Evolutionary conservation across 2,329 filamentous ascomycete genomes (phyloP).

Genomic region (Paracamarosporium sp.): DNA sequence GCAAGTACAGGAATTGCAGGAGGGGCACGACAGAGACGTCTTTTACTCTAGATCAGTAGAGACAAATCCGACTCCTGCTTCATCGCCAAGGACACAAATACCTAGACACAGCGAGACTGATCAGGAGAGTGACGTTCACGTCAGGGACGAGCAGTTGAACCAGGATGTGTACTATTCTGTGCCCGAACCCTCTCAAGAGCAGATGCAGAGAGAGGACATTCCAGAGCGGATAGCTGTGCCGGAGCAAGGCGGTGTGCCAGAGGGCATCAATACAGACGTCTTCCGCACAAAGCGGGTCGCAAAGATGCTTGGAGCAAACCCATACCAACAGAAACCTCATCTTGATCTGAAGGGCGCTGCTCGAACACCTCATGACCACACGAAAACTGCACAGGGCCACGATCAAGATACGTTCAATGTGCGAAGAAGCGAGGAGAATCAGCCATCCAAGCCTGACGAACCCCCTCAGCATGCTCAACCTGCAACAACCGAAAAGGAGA

Average conservation of each 20-base stretch:
- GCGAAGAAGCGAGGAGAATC: constrained; percentile 21
- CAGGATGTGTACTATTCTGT: constrained; percentile 61
- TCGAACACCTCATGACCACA: constrained; percentile 46
- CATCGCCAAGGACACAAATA: constrained; percentile 62
- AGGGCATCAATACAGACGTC: constrained; percentile 66
- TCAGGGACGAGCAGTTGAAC: constrained; percentile 56
- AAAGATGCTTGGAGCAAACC: constrained; percentile 59
- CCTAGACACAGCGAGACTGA: constrained; percentile 58
- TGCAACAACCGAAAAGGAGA: constrained; percentile 40
- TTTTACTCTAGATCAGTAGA: constrained; percentile 61
- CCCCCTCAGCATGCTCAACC: constrained; percentile 12
- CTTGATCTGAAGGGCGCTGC: constrained; percentile 42
- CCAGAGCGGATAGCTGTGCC: constrained; percentile 37
- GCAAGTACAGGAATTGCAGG: constrained; percentile 30
- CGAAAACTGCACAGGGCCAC: constrained; percentile 43
- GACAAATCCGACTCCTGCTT: constrained; percentile 56
- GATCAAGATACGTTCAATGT: constrained; percentile 47
- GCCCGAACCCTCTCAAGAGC: constrained; percentile 28
- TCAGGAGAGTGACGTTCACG: constrained; percentile 52
- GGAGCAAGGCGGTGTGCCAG: constrained; percentile 56
- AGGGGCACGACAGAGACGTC: constrained; percentile 60
- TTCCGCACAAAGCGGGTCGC: constrained; percentile 68
- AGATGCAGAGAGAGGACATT: constrained; percentile 24
- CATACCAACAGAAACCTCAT: constrained; percentile 39
- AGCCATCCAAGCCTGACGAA: constrained; percentile 16